A percentile compares a stretch with the other conserved stretches of the same genome.
phyloP scores from a whole-genome alignment of 768 basidiomycete species.

The Lactifluus pinguis region DNA sequence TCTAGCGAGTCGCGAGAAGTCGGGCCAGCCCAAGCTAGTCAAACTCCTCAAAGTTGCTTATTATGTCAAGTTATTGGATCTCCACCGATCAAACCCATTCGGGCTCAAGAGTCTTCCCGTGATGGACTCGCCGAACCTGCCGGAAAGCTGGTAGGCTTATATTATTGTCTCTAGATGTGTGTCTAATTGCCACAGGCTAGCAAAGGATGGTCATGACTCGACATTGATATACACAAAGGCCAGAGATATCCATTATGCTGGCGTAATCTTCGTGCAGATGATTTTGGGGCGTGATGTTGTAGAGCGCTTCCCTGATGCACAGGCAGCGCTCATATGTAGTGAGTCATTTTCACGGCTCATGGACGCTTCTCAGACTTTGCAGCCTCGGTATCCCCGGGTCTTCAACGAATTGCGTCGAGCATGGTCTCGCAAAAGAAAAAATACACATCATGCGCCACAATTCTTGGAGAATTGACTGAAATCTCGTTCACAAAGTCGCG shows the following conservation, averaged over 20 bases:
- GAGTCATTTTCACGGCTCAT: constrained; percentile 20
- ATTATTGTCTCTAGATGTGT: background rate
- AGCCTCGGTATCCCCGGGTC: constrained; percentile 46
- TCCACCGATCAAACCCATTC: constrained; percentile 82
- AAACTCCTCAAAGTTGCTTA: constrained; percentile 71
- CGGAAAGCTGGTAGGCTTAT: constrained; percentile 38
- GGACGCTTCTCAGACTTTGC: background rate
- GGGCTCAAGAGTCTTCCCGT: constrained; percentile 27
- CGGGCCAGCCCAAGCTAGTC: constrained; percentile 49
- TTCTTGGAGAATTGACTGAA: constrained; percentile 43
- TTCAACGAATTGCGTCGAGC: constrained; percentile 43
- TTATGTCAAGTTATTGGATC: constrained; percentile 61
- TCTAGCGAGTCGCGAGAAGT: constrained; percentile 43
- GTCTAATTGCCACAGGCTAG: constrained; percentile 41
- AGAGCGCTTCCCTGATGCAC: constrained; percentile 41
- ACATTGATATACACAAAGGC: constrained; percentile 68
- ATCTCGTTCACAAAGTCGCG: constrained; percentile 9
- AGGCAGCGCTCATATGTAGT: constrained; percentile 52
- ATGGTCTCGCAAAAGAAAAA: constrained; percentile 57
- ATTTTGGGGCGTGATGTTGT: constrained; percentile 67
- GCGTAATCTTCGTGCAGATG: constrained; percentile 79
- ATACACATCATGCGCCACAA: constrained; percentile 44
- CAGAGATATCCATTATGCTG: constrained; percentile 77
- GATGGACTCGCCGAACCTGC: constrained; percentile 25
- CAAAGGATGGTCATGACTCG: constrained; percentile 71